Evolutionary conservation across 2,329 filamentous ascomycete genomes (phyloP).

Genomic region (Paraphaeosphaeria minitans): DNA sequence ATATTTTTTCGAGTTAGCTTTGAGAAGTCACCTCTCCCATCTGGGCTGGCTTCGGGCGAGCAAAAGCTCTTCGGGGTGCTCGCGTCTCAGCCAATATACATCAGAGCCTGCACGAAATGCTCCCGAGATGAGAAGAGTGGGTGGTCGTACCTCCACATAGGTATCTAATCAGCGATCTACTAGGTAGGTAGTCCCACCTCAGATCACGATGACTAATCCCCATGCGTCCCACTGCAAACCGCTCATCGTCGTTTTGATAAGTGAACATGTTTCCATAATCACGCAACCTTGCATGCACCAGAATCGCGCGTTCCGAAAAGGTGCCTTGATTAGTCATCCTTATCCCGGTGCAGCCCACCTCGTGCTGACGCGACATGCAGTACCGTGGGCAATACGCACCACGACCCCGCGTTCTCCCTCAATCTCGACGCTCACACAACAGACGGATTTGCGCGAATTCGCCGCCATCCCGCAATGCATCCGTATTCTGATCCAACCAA

Average conservation of each 20-base stretch:
- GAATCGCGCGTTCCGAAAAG: neutral
- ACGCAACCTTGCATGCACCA: conserved; percentile 4
- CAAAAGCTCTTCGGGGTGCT: neutral
- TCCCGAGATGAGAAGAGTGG: neutral
- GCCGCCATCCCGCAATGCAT: neutral
- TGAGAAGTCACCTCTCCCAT: neutral
- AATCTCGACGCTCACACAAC: conserved; percentile 3
- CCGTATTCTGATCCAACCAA: conserved; percentile 14
- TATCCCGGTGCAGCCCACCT: conserved; percentile 2
- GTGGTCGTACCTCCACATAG: neutral
- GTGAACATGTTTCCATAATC: neutral
- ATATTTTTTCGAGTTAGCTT: neutral
- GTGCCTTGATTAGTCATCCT: neutral
- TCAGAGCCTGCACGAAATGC: neutral
- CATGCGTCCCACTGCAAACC: neutral
- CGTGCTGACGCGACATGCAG: conserved; percentile 5
- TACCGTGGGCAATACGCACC: neutral
- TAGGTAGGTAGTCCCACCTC: neutral
- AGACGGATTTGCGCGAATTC: conserved; percentile 5
- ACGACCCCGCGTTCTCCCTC: conserved; percentile 2
- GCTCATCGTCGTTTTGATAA: neutral
- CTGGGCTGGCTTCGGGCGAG: neutral
- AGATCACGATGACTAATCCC: neutral
- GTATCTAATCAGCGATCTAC: neutral
- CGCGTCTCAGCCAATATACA: neutral